phyloP scores from a whole-genome alignment of 495 filamentous ascomycete species.

The Neurospora sp. region DNA sequence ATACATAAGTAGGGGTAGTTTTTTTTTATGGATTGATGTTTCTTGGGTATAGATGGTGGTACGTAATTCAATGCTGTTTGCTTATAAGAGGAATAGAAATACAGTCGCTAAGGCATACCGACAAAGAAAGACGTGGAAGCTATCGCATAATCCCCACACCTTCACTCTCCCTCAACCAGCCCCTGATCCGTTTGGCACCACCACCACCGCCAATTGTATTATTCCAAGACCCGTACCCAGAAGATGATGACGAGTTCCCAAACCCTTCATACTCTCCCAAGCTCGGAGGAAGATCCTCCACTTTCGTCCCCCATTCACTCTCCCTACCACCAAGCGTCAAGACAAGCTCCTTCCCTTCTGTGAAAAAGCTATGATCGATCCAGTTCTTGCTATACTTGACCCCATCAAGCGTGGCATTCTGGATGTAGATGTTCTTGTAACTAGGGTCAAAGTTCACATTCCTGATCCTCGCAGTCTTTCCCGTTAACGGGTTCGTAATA shows the following conservation, averaged over 20 bases:
- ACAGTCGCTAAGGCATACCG: background rate
- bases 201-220: background rate
- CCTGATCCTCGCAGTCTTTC: conserved; percentile 48
- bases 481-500: conserved; percentile 47
- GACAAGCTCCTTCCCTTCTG: conserved; percentile 57
- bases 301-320: conserved; percentile 58
- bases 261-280: conserved; percentile 26
- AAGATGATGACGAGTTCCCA: background rate
- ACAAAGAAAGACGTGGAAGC: background rate
- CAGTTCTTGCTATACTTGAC: conserved; percentile 56
- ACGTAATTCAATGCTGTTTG: background rate
- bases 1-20: background rate
- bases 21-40: background rate
- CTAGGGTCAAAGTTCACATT: conserved; percentile 53
- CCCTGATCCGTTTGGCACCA: background rate
- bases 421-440: conserved; percentile 56
- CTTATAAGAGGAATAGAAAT: background rate
- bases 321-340: conserved; percentile 54
- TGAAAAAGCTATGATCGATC: conserved; percentile 67
- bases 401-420: conserved; percentile 60
- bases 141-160: background rate
- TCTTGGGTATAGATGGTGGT: background rate
- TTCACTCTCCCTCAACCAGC: background rate
- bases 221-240: background rate
- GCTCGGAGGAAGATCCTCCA: conserved; percentile 57